A percentile compares a stretch with the other conserved stretches of the same genome.
phyloP scores from a whole-genome alignment of 1,139 yeast genomes.

The Protomyces gravidus region DNA sequence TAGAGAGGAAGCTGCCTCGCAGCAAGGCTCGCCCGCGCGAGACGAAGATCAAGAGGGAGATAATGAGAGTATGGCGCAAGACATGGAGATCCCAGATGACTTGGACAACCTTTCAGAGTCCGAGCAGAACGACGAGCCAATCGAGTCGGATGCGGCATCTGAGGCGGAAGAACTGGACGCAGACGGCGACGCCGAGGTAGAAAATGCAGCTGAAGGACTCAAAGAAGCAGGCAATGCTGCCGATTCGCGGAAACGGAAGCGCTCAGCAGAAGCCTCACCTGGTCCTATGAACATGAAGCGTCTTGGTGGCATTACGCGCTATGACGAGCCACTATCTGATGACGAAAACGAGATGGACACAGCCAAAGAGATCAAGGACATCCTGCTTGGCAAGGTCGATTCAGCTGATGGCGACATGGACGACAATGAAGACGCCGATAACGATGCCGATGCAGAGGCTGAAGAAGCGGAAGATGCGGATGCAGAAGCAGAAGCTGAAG shows the following conservation, averaged over 20 bases:
- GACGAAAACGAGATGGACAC: slow-evolving; percentile 36
- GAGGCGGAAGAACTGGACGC: not conserved
- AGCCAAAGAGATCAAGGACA: slow-evolving; percentile 12
- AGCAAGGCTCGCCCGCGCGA: not conserved
- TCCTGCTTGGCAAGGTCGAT: not conserved
- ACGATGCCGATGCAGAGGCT: slow-evolving; percentile 34
- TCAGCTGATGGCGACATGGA: slow-evolving; percentile 31
- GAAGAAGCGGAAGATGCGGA: slow-evolving; percentile 36
- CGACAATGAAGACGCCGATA: slow-evolving; percentile 15
- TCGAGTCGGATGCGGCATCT: not conserved
- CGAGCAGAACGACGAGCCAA: not conserved
- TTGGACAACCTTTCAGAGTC: slow-evolving; percentile 13
- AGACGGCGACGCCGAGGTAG: not conserved
- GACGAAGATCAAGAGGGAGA: not conserved
- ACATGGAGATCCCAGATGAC: slow-evolving; percentile 21
- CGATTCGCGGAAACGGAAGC: slow-evolving; percentile 8
- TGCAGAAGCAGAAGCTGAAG: slow-evolving; percentile 32
- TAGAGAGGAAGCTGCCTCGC: too few relatives aligned
- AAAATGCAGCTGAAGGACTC: not conserved
- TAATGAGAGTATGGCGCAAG: not conserved
- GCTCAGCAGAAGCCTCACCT: slow-evolving; percentile 9
- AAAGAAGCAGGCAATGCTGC: too few relatives aligned
- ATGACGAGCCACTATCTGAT: slow-evolving; percentile 34
- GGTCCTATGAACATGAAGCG: slow-evolving; percentile 11
- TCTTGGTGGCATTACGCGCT: slow-evolving; percentile 7